Evolutionary conservation across 805 yeast genomes (phyloP), one percentile per base, ranked within the genome.

Genomic region (Wickerhamiella dianesei): DNA sequence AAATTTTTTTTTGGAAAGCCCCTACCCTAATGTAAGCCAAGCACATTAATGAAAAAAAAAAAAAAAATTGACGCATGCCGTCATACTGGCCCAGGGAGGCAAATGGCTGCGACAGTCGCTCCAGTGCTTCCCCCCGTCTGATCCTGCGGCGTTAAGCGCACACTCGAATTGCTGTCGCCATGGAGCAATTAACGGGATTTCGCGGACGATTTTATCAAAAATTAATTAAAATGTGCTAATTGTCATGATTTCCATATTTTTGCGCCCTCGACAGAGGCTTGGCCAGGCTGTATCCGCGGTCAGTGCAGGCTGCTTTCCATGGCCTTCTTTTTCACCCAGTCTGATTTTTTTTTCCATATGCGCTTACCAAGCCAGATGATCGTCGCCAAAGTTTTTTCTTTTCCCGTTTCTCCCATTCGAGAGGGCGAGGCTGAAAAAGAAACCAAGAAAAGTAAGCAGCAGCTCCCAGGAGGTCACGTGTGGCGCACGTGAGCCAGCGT

Each of bases 1-100:
- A 45, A 50, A 51, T 35, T 48, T 52, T 52, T 44, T 52, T 53
- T 53, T 44, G 35, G 49, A 50, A 8, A 13, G n/a, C n/a, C 20
- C 20, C 16, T 19, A 39, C 20, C 16, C 25, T 21, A 17, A 39
- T 19, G 14, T 39, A 19, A 14, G 41, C 41, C 14, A 5, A 17
- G 40, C 9, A 37, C 9, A 12, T 37, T 37, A 9, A 17, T 17
- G 40, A 37, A 37, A 9, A 14, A 29, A 29, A 29, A 25, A 25
- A 25, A 25, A 25, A 25, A 25, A 25, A 25, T 25, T 25, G 12
- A 25, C 32, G 32, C 32, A 25, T 25, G 32, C 12, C 32, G 32
- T 25, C 32, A n/a, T n/a, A 25, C 32, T 25, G 32, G 32, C 32
- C 9, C 32, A 12, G 32, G 12, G 32, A 12, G 12, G 32, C 6